Conservation (phyloP, 176 grass and related monocot species). For the Phoenix roebelenii region DNA sequence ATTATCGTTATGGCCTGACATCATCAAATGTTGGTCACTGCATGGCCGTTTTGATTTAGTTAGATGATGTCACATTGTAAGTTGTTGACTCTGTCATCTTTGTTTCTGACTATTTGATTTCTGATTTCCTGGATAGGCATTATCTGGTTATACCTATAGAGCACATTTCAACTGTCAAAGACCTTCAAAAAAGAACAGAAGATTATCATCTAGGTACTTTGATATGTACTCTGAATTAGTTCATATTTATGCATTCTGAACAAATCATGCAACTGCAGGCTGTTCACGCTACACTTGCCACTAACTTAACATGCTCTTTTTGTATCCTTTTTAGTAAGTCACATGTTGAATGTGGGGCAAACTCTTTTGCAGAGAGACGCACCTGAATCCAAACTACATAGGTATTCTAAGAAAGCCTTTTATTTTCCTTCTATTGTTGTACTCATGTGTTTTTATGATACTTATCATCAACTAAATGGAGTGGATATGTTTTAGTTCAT, state of each 20-base stretch:
- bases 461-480: too few species aligned
- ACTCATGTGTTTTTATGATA: too few species aligned
- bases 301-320: too few species aligned
- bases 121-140: constrained; percentile 39
- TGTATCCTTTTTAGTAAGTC: constrained; percentile 44
- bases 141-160: constrained; percentile 86
- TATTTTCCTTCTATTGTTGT: neutral
- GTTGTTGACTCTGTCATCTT: neutral
- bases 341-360: constrained; percentile 88
- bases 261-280: too few species aligned
- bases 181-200: constrained; percentile 43
- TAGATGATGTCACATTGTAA: too few species aligned
- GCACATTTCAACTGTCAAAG: constrained; percentile 67
- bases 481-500: too few species aligned
- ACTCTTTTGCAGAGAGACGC: constrained; percentile 59
- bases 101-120: neutral
- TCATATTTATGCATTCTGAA: too few species aligned
- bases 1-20: too few species aligned
- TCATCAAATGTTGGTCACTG: too few species aligned
- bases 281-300: too few species aligned
- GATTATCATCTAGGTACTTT: constrained; percentile 65
- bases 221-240: constrained; percentile 2
- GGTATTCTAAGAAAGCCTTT: constrained; percentile 37
- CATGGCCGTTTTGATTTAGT: too few species aligned
- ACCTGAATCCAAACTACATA: constrained; percentile 53